Evolutionary conservation across 495 filamentous ascomycete genomes (phyloP).

Genomic region (Podospora pseudoanserina): DNA sequence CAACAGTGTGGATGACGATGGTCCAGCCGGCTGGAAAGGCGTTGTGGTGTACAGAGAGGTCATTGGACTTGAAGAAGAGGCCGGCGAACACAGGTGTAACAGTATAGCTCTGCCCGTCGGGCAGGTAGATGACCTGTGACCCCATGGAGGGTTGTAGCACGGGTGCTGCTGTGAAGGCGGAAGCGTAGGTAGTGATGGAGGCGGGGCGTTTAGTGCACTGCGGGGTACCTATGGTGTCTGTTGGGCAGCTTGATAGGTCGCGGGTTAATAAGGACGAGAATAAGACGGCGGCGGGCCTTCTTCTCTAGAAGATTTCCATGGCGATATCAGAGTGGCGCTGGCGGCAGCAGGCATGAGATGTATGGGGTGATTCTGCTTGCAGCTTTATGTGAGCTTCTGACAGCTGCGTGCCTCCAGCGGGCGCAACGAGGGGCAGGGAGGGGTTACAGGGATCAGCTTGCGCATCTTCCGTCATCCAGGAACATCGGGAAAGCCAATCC

Average conservation of each 20-base stretch:
- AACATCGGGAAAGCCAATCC: not conserved
- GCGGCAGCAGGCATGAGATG: not conserved
- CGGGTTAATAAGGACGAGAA: not conserved
- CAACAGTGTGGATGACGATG: constrained; percentile 70
- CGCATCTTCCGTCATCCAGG: constrained; percentile 5
- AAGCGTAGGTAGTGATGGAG: not conserved
- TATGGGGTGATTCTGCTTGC: constrained; percentile 4
- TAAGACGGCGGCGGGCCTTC: not conserved
- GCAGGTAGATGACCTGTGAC: constrained; percentile 57
- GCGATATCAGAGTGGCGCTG: not conserved
- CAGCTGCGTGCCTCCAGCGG: not conserved
- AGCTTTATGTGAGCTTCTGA: constrained; percentile 3
- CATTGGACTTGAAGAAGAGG: constrained; percentile 80
- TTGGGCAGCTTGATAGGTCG: not conserved
- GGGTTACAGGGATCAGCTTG: not conserved
- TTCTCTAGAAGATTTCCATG: not conserved
- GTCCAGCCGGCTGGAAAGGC: constrained; percentile 86
- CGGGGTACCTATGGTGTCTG: constrained; percentile 1
- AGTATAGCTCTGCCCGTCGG: constrained; percentile 79
- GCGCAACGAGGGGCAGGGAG: not conserved
- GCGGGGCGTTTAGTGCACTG: constrained; percentile 4
- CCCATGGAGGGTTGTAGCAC: constrained; percentile 28
- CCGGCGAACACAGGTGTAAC: constrained; percentile 84
- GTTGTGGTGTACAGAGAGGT: constrained; percentile 61
- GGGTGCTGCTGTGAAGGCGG: not conserved